phyloP scores from a whole-genome alignment of 352 stramenopile species.

The Phytopythium ostracodes region DNA sequence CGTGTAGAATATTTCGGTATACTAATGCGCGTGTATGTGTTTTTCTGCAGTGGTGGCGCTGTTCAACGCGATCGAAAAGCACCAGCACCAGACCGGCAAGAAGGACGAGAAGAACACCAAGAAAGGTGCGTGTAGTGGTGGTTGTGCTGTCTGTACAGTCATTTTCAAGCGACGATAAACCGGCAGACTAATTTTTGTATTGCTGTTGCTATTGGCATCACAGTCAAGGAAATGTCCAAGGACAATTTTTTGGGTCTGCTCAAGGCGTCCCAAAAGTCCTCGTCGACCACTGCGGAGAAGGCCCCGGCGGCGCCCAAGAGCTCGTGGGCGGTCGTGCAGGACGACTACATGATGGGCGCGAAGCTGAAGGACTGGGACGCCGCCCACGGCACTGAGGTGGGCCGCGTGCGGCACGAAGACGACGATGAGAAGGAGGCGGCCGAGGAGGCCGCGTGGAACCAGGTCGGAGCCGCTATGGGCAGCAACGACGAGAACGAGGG shows the following conservation, averaged over 20 bases:
- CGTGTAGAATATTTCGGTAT: background rate
- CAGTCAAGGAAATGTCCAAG: constrained; percentile 83
- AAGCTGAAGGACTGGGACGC: constrained; percentile 86
- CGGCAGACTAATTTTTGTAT: background rate
- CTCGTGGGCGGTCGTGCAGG: constrained; percentile 78
- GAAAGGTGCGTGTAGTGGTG: constrained; percentile 29
- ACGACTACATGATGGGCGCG: constrained; percentile 85
- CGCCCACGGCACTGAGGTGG: constrained; percentile 40
- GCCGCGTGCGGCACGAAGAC: constrained; percentile 35
- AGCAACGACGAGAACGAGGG: constrained; percentile 53
- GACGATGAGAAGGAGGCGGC: constrained; percentile 58
- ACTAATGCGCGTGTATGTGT: background rate
- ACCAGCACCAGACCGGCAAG: constrained; percentile 69
- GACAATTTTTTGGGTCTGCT: constrained; percentile 79
- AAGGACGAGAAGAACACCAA: constrained; percentile 63
- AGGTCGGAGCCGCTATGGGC: constrained; percentile 33
- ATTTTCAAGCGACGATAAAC: background rate
- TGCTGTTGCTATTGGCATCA: background rate
- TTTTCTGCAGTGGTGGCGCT: constrained; percentile 59
- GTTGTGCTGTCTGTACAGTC: background rate
- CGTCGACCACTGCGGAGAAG: constrained; percentile 5
- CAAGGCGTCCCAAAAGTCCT: constrained; percentile 52
- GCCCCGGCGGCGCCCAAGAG: constrained; percentile 33
- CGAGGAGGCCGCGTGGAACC: constrained; percentile 69
- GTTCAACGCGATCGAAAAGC: constrained; percentile 85